Evolutionary conservation across 768 basidiomycete species (phyloP).

Genomic region (Lactifluus rugatus): DNA sequence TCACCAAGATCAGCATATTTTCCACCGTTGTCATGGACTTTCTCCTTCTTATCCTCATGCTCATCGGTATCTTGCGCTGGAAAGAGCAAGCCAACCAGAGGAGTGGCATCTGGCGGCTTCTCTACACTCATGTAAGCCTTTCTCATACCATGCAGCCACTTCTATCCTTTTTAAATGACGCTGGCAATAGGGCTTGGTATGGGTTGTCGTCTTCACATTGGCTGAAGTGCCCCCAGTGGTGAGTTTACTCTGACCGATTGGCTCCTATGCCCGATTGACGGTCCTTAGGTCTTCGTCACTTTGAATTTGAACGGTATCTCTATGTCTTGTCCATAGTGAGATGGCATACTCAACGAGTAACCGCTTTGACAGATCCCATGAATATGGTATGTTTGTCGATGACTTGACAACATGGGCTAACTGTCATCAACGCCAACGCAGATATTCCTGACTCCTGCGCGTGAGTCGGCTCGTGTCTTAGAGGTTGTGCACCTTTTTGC

Average conservation of each 20-base stretch:
- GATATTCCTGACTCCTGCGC: background rate
- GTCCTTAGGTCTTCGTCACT: background rate
- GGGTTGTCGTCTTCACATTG: background rate
- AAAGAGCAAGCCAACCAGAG: background rate
- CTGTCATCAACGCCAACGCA: background rate
- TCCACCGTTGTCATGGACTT: background rate
- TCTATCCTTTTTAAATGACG: background rate
- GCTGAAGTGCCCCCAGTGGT: background rate
- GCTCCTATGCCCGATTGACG: background rate
- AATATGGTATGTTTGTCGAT: background rate
- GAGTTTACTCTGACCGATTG: background rate
- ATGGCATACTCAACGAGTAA: background rate
- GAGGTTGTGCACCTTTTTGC: background rate
- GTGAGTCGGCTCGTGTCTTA: background rate
- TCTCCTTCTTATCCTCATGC: background rate
- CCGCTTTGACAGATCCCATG: background rate
- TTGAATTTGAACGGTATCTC: conserved; percentile 2
- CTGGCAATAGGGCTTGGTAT: background rate
- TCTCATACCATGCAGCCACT: background rate
- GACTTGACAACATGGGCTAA: background rate
- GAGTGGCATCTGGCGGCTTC: background rate
- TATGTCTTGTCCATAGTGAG: background rate
- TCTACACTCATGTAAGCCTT: background rate
- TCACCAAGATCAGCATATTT: background rate
- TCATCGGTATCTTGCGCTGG: conserved; percentile 6